A percentile compares a stretch with the other conserved stretches of the same genome.
Conservation (phyloP, 1,284 basidiomycete genomes). For the Schizophyllum amplum region DNA sequence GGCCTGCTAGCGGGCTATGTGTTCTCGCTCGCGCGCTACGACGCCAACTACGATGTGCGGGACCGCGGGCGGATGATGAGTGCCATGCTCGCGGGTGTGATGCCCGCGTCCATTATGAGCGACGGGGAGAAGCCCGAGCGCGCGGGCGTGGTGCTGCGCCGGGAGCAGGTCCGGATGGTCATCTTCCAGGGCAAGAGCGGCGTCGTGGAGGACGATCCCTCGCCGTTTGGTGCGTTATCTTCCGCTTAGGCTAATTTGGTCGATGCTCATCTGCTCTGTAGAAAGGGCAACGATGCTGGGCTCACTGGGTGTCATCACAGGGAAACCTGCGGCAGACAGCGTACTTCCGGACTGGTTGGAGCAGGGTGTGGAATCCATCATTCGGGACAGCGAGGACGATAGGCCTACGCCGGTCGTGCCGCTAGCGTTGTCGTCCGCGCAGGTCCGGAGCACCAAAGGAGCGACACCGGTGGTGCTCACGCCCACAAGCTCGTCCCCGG, state of each 20-base stretch:
- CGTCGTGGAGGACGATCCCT: slow-evolving; percentile 28
- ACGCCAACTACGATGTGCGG: slow-evolving; percentile 79
- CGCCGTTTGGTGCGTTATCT: neutral
- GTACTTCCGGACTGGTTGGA: slow-evolving; percentile 57
- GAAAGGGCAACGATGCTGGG: slow-evolving; percentile 45
- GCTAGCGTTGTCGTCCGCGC: slow-evolving; percentile 32
- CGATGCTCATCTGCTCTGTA: neutral
- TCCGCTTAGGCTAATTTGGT: slow-evolving; percentile 2
- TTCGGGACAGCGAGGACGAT: slow-evolving; percentile 55
- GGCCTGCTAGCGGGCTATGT: slow-evolving; percentile 61
- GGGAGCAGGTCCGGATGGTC: slow-evolving; percentile 75
- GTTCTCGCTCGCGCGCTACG: slow-evolving; percentile 82
- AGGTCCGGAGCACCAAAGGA: slow-evolving; percentile 15
- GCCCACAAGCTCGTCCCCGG: slow-evolving; percentile 38
- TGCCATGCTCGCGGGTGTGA: slow-evolving; percentile 59
- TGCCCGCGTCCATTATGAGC: slow-evolving; percentile 28
- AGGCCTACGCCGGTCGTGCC: slow-evolving; percentile 23
- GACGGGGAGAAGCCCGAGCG: slow-evolving; percentile 33
- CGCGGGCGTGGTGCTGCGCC: slow-evolving; percentile 69
- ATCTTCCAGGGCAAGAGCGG: slow-evolving; percentile 67
- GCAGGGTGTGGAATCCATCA: slow-evolving; percentile 44
- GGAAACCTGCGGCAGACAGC: slow-evolving; percentile 33
- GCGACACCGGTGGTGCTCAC: slow-evolving; percentile 43
- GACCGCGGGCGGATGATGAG: slow-evolving; percentile 79
- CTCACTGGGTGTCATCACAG: slow-evolving; percentile 48